Conservation (phyloP, 2,329 filamentous ascomycete species). For the Monosporascus sp. region DNA sequence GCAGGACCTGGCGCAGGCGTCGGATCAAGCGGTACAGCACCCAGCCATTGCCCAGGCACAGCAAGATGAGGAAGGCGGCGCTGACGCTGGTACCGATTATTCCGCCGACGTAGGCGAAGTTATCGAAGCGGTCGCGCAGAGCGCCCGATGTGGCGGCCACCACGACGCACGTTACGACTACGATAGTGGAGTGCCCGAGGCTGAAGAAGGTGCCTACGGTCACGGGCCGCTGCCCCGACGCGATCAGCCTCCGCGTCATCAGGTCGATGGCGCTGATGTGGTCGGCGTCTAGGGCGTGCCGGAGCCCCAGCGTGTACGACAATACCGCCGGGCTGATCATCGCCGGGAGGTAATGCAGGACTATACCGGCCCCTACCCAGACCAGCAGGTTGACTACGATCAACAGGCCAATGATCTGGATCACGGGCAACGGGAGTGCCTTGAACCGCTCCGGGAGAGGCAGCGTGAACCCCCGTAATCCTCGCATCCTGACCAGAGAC, state of each 20-base stretch:
- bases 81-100: constrained; percentile 88
- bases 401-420: constrained; percentile 48
- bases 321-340: constrained; percentile 78
- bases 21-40: constrained; percentile 75
- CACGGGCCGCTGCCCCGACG: constrained; percentile 77
- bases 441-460: constrained; percentile 17
- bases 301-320: constrained; percentile 81
- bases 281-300: constrained; percentile 96
- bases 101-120: constrained; percentile 73
- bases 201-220: constrained; percentile 95
- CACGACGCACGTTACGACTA: constrained; percentile 82
- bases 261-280: constrained; percentile 85
- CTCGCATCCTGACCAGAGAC: constrained; percentile 7
- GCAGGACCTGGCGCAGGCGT: constrained; percentile 59
- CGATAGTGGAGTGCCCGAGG: constrained; percentile 88
- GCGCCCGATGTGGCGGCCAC: constrained; percentile 88
- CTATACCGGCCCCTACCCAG: constrained; percentile 50
- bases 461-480: constrained; percentile 5
- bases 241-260: constrained; percentile 85
- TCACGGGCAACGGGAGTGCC: constrained; percentile 25
- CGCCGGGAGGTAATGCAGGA: constrained; percentile 48
- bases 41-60: constrained; percentile 80
- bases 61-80: constrained; percentile 73
- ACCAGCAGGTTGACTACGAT: constrained; percentile 46
- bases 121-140: constrained; percentile 72